Conservation (phyloP, 1,284 basidiomycete genomes). For the Microbotryum violaceum region DNA sequence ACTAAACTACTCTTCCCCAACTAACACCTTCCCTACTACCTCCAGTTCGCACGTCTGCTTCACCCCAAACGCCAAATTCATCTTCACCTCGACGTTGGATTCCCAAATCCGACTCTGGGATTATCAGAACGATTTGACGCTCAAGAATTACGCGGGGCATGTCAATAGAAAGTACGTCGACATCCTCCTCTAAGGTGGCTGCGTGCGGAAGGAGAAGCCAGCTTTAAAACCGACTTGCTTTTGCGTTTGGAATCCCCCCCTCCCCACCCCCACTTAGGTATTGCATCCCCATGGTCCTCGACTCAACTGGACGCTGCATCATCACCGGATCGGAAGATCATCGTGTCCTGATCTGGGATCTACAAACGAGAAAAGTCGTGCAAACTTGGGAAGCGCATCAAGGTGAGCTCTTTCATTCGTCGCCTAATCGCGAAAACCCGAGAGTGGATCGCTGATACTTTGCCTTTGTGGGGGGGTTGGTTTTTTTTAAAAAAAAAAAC, state of each 20-base stretch:
- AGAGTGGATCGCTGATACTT: background rate
- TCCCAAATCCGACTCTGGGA: constrained; percentile 91
- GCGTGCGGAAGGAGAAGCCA: background rate
- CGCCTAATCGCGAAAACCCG: background rate
- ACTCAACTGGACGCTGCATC: constrained; percentile 48
- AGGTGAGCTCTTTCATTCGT: constrained; percentile 47
- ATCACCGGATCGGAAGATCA: constrained; percentile 85
- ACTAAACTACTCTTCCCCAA: background rate
- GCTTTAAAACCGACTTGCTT: background rate
- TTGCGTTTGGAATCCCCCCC: too few relatives aligned
- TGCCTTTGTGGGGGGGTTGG: background rate
- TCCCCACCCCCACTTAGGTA: constrained; percentile 5
- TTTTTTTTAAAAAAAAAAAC: background rate
- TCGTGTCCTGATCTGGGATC: constrained; percentile 80
- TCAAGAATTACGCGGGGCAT: constrained; percentile 86
- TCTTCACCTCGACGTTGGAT: constrained; percentile 83
- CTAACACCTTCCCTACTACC: too few relatives aligned
- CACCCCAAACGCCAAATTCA: constrained; percentile 81
- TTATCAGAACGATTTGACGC: constrained; percentile 78
- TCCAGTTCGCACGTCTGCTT: constrained; percentile 73
- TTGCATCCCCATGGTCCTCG: constrained; percentile 29
- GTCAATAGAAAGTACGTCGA: constrained; percentile 67
- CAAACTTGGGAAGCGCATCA: constrained; percentile 70
- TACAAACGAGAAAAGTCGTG: constrained; percentile 70
- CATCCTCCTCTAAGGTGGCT: constrained; percentile 36